These are phyloP conservation scores for Emergomyces pasteurianus DNA, from an alignment of 2,329 filamentous ascomycete genomes.

Conservation along the genomic window DNA sequence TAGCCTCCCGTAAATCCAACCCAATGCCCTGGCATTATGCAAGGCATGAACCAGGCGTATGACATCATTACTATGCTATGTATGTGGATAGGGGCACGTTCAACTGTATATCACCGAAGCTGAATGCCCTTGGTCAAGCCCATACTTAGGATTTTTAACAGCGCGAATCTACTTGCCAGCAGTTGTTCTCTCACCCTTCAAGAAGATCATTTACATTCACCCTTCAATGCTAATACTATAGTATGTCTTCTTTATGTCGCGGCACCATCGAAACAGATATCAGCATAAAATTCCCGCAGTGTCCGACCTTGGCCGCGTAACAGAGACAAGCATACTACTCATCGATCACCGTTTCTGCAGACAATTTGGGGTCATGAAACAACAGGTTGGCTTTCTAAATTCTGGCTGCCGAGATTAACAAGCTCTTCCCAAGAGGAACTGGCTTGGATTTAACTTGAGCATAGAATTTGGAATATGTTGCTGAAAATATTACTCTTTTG, in stretches of 20 bases:
- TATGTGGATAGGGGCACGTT: no score
- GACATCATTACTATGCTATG: background rate
- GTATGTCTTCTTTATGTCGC: no score
- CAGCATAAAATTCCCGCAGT: background rate
- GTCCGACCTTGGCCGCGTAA: background rate
- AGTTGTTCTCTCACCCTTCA: no score
- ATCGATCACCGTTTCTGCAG: background rate
- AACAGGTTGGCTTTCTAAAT: background rate
- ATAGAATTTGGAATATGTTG: no score
- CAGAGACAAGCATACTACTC: background rate
- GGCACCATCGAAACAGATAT: background rate
- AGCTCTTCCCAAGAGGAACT: background rate
- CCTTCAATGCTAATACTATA: no score
- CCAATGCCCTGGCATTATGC: background rate
- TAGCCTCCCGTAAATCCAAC: background rate
- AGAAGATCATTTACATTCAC: background rate
- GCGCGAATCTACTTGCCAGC: background rate
- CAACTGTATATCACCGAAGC: background rate
- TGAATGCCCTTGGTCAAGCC: background rate
- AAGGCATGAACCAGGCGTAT: background rate
- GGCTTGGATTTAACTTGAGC: no score
- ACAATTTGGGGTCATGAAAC: background rate
- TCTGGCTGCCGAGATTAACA: background rate
- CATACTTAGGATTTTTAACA: background rate
- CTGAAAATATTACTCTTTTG: no score